Percentiles rank a stretch among this genome's conserved stretches.
These are phyloP conservation scores for Scutellaria barbata DNA, from an alignment of 257 asterid genomes.

Conservation along the genomic window DNA sequence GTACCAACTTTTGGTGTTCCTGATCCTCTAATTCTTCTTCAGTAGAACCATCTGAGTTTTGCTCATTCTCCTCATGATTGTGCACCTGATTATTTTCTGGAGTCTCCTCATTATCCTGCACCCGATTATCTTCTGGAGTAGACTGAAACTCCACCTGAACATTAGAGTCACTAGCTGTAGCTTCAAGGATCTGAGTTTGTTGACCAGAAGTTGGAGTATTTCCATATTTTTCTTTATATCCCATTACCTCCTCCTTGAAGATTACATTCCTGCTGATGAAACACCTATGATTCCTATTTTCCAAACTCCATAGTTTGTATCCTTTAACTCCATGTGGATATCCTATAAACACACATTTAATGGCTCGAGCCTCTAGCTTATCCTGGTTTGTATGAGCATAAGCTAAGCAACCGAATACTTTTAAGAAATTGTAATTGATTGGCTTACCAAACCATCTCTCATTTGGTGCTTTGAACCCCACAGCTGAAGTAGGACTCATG, in stretches of 20 bases:
- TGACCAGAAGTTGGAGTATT: too few species aligned
- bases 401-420: not conserved
- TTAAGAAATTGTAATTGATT: too few species aligned
- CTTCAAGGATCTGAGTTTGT: too few species aligned
- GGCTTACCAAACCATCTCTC: not conserved
- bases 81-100: too few species aligned
- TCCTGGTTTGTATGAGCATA: not conserved
- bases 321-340: not conserved
- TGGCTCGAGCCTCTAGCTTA: not conserved
- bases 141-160: not conserved
- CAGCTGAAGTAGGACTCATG: too few species aligned
- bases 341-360: not conserved
- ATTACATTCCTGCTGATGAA: not conserved
- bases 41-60: too few species aligned
- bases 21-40: too few species aligned
- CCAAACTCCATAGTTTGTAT: not conserved
- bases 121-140: not conserved
- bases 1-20: not conserved
- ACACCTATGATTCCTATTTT: not conserved
- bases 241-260: not conserved
- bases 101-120: not conserved
- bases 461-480: not conserved
- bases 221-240: not conserved
- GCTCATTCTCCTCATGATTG: too few species aligned
- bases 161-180: too few species aligned